These are phyloP conservation scores for Amanita rimosa DNA, from an alignment of 768 basidiomycete genomes.

Conservation along the genomic window DNA sequence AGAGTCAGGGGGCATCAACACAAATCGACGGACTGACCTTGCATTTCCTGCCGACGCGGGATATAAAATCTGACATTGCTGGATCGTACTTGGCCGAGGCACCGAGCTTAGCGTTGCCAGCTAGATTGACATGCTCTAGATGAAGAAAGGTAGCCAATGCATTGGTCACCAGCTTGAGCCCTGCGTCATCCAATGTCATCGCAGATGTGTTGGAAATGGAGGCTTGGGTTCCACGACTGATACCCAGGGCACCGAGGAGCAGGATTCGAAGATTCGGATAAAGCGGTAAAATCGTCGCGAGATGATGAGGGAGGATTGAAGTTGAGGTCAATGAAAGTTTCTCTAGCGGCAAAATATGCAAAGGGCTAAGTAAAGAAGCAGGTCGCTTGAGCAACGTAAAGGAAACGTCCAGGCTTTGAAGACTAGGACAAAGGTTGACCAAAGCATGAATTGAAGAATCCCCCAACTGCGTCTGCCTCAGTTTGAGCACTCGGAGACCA, in stretches of 20 bases:
- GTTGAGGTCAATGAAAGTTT: conserved; percentile 61
- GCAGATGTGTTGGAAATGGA: conserved; percentile 34
- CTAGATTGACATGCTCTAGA: conserved; percentile 47
- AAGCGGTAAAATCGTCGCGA: conserved; percentile 25
- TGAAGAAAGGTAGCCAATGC: conserved; percentile 20
- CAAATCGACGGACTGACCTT: conserved; percentile 24
- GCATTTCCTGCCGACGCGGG: conserved; percentile 45
- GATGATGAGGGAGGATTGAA: conserved; percentile 23
- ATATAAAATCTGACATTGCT: conserved; percentile 34
- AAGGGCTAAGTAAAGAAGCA: background rate
- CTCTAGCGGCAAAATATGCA: conserved; percentile 28
- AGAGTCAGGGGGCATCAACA: background rate
- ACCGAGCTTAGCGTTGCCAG: conserved; percentile 53
- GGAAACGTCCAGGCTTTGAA: conserved; percentile 50
- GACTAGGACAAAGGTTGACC: conserved; percentile 33
- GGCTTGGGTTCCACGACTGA: conserved; percentile 28
- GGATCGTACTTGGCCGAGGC: conserved; percentile 18
- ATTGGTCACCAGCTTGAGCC: conserved; percentile 31
- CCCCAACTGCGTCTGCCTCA: conserved; percentile 41
- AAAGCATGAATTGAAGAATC: conserved; percentile 35
- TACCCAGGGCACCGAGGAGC: conserved; percentile 48
- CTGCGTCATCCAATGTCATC: conserved; percentile 46
- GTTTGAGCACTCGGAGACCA: conserved; percentile 42
- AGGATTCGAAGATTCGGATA: conserved; percentile 36
- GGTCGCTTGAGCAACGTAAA: conserved; percentile 32